Evolutionary conservation across 1,139 yeast species (phyloP).

Genomic region (Nadsonia starkeyi-henricii): DNA sequence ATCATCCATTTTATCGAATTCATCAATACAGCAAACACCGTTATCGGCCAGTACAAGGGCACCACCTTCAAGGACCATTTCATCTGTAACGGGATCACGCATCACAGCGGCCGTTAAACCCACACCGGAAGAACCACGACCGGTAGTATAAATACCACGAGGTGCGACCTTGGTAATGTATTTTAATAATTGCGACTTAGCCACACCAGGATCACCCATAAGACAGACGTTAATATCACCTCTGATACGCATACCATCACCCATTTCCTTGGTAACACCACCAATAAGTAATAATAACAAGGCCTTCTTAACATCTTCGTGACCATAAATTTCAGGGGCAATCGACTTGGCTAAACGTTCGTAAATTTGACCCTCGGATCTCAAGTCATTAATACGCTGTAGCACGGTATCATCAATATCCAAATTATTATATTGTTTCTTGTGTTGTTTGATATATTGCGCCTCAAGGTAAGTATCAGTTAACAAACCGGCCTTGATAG

Average conservation of each 20-base stretch:
- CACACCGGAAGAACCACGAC: slow-evolving; percentile 97
- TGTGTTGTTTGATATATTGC: slow-evolving; percentile 73
- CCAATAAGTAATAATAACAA: slow-evolving; percentile 74
- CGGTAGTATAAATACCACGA: slow-evolving; percentile 94
- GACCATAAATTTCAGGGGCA: slow-evolving; percentile 97
- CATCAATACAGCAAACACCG: slow-evolving; percentile 98
- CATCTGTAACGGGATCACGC: slow-evolving; percentile 98
- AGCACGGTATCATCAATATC: slow-evolving; percentile 46
- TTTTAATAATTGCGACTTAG: slow-evolving; percentile 89
- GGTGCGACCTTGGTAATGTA: slow-evolving; percentile 91
- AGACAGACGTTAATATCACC: slow-evolving; percentile 94
- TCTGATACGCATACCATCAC: slow-evolving; percentile 94
- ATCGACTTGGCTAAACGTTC: slow-evolving; percentile 73
- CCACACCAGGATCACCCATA: slow-evolving; percentile 99
- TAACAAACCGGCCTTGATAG: slow-evolving; percentile 78
- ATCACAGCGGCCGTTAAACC: slow-evolving; percentile 98
- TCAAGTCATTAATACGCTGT: slow-evolving; percentile 39
- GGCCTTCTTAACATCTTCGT: slow-evolving; percentile 85
- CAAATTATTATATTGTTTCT: slow-evolving; percentile 65
- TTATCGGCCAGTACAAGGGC: slow-evolving; percentile 94
- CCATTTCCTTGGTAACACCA: slow-evolving; percentile 88
- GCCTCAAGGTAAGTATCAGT: slow-evolving; percentile 93
- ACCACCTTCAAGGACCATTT: slow-evolving; percentile 97
- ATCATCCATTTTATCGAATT: slow-evolving; percentile 98
- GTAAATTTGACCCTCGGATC: slow-evolving; percentile 55